Conservation (phyloP, 2,329 filamentous ascomycete genomes). For the Colletotrichum sp. region DNA sequence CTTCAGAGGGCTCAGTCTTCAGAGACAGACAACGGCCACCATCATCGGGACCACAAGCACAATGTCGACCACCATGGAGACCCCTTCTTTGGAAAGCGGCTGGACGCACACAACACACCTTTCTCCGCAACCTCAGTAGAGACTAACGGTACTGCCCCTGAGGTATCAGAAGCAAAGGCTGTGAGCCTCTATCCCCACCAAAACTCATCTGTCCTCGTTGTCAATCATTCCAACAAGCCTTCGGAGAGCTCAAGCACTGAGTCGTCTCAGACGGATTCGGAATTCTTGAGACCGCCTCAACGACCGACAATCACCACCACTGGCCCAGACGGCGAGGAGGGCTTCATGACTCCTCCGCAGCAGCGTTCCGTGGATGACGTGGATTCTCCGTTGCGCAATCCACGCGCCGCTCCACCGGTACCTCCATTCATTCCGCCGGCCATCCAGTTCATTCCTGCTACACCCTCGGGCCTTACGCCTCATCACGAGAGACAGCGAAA, state of each 20-base stretch:
- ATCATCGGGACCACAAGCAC: conserved; percentile 32
- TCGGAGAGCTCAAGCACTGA: conserved; percentile 51
- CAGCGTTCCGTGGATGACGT: conserved; percentile 56
- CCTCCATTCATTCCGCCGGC: conserved; percentile 51
- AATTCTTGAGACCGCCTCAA: conserved; percentile 26
- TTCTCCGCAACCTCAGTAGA: conserved; percentile 68
- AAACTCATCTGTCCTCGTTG: conserved; percentile 67
- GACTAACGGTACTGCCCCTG: conserved; percentile 64
- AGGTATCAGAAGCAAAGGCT: conserved; percentile 67
- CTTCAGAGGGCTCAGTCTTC: conserved; percentile 34
- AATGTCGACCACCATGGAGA: conserved; percentile 59
- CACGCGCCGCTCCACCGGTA: conserved; percentile 58
- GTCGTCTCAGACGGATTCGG: conserved; percentile 30
- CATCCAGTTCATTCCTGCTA: conserved; percentile 68
- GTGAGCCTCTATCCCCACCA: conserved; percentile 69
- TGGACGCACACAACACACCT: conserved; percentile 63
- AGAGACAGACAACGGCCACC: conserved; percentile 37
- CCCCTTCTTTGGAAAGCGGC: conserved; percentile 55
- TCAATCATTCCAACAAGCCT: conserved; percentile 59
- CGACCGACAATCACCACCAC: conserved; percentile 43
- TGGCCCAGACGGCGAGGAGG: conserved; percentile 41
- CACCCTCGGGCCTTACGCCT: conserved; percentile 64
- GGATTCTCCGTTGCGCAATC: conserved; percentile 68
- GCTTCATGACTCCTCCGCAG: conserved; percentile 59
- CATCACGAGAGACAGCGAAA: conserved; percentile 55